phyloP scores from a whole-genome alignment of 1,284 basidiomycete species.

The Veloboletus limbatus region DNA sequence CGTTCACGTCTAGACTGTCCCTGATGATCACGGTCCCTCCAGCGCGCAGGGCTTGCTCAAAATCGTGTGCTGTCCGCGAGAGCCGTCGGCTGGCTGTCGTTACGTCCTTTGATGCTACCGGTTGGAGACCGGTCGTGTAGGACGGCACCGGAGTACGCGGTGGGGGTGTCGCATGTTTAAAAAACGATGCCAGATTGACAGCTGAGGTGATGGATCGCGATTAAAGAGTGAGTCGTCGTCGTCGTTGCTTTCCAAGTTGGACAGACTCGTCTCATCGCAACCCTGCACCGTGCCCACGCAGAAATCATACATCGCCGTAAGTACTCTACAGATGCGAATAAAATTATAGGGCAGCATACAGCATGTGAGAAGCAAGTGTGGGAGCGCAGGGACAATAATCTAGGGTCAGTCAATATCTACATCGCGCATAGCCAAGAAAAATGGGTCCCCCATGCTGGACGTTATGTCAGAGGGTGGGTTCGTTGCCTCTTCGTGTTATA shows the following conservation, averaged over 20 bases:
- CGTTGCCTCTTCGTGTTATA: conserved; percentile 37
- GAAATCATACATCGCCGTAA: conserved; percentile 22
- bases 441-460: too few species aligned
- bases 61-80: conserved; percentile 74
- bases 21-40: conserved; percentile 64
- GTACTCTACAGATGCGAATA: conserved; percentile 35
- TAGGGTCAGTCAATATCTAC: conserved; percentile 33
- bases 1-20: conserved; percentile 65
- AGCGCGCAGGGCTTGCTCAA: conserved; percentile 66
- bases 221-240: conserved; percentile 8
- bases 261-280: conserved; percentile 8
- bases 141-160: conserved; percentile 49
- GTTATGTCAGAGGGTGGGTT: conserved; percentile 16
- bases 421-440: conserved; percentile 14
- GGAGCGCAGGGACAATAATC: conserved; percentile 34
- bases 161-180: conserved; percentile 39
- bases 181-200: conserved; percentile 41
- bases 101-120: conserved; percentile 51
- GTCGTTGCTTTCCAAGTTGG: conserved; percentile 10
- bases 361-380: conserved; percentile 22
- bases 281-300: conserved; percentile 28
- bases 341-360: conserved; percentile 34
- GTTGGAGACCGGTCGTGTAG: conserved; percentile 52
- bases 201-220: not conserved
- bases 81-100: conserved; percentile 43